Evolutionary conservation across 2,329 filamentous ascomycete genomes (phyloP).

Genomic region (Fusarium nodosum): DNA sequence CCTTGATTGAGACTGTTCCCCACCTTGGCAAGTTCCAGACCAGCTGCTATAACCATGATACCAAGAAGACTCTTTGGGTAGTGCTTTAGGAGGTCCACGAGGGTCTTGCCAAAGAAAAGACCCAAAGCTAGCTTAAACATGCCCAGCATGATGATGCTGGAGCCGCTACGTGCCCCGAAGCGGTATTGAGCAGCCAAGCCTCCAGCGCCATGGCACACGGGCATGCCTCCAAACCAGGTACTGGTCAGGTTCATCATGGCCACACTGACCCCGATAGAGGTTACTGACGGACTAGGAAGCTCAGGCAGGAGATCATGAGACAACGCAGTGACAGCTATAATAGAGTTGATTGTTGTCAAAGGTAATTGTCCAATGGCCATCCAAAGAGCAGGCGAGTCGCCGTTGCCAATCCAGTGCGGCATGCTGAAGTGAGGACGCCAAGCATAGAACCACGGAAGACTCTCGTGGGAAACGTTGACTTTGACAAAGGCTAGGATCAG

Average conservation of each 20-base stretch:
- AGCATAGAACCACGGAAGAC: constrained; percentile 66
- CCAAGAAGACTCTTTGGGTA: constrained; percentile 86
- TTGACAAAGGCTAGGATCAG: constrained; percentile 71
- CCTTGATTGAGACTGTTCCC: constrained; percentile 86
- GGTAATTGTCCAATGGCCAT: constrained; percentile 89
- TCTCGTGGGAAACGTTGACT: constrained; percentile 50
- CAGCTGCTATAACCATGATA: constrained; percentile 90
- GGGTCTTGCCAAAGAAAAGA: constrained; percentile 77
- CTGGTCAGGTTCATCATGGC: constrained; percentile 85
- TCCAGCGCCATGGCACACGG: constrained; percentile 92
- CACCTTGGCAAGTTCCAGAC: constrained; percentile 87
- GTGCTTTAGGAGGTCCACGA: constrained; percentile 76
- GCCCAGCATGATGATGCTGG: constrained; percentile 85
- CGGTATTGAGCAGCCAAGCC: constrained; percentile 91
- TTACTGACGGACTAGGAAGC: constrained; percentile 76
- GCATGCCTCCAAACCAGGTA: constrained; percentile 96
- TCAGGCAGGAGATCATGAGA: constrained; percentile 81
- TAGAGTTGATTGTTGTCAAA: constrained; percentile 91
- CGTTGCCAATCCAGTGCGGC: constrained; percentile 52
- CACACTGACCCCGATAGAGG: constrained; percentile 84
- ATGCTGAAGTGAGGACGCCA: constrained; percentile 69
- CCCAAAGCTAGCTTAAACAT: constrained; percentile 81
- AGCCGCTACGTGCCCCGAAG: constrained; percentile 90
- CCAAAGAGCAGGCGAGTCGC: constrained; percentile 56
- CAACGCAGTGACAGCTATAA: constrained; percentile 87